Percentiles rank a stretch among this genome's conserved stretches.
These are phyloP conservation scores for Tinospora cordifolia DNA, from an alignment of 164 flowering plant species.

Conservation along the genomic window DNA sequence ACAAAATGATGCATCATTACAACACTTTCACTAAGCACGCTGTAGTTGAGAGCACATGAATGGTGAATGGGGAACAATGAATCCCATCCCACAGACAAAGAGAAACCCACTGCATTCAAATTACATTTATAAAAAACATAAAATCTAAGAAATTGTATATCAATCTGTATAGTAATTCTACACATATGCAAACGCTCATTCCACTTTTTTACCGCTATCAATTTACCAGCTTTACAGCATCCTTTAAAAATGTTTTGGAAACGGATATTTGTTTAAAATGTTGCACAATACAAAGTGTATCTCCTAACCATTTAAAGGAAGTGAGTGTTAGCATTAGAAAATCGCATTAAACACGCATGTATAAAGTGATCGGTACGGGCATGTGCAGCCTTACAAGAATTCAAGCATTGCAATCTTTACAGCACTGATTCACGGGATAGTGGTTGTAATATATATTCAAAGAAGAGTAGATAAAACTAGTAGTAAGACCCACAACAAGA, in stretches of 20 bases:
- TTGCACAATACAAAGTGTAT: too few species aligned
- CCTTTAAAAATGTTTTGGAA: too few species aligned
- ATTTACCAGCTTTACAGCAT: too few species aligned
- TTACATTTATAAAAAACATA: not conserved
- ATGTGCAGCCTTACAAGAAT: constrained; percentile 2
- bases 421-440: constrained; percentile 2
- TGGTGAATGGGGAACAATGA: constrained; percentile 13
- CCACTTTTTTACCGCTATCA: too few species aligned
- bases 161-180: too few species aligned
- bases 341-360: too few species aligned
- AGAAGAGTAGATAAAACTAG: not conserved
- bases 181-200: too few species aligned
- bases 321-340: too few species aligned
- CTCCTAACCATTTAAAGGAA: too few species aligned
- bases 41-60: constrained; percentile 14
- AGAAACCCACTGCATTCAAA: constrained; percentile 1
- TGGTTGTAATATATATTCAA: not conserved
- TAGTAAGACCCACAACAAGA: not conserved
- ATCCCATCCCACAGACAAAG: constrained; percentile 3
- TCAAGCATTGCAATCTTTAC: constrained; percentile 1
- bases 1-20: constrained; percentile 13
- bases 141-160: not conserved
- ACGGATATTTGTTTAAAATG: too few species aligned
- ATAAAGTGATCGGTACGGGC: not conserved
- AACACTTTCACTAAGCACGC: constrained; percentile 13